Evolutionary conservation across 306 rosid species (phyloP).

Genomic region (Rosa persica): DNA sequence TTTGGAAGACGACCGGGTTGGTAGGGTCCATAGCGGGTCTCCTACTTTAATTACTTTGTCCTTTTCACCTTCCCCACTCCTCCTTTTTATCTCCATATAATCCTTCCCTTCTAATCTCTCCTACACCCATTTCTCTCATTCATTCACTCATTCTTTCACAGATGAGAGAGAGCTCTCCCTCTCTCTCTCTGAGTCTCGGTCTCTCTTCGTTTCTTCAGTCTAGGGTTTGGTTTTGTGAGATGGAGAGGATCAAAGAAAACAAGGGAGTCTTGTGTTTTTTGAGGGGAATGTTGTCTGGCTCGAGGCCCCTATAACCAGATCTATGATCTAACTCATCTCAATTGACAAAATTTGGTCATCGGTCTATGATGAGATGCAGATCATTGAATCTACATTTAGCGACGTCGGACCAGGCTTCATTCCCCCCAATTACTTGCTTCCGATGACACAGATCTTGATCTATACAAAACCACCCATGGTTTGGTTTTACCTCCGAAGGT

Average conservation of each 20-base stretch:
- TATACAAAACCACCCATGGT: neutral
- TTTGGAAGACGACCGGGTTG: slow-evolving; percentile 39
- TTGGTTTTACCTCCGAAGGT: slow-evolving; percentile 7
- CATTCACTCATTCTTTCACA: slow-evolving; percentile 17
- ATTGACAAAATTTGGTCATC: neutral
- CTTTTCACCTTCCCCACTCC: slow-evolving; percentile 26
- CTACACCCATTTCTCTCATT: slow-evolving; percentile 21
- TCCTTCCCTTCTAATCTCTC: slow-evolving; percentile 27
- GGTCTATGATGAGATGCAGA: slow-evolving; percentile 20
- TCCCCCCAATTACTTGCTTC: slow-evolving; percentile 62
- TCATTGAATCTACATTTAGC: slow-evolving; percentile 18
- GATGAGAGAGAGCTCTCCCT: slow-evolving; percentile 1
- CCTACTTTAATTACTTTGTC: slow-evolving; percentile 35
- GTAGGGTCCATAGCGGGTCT: slow-evolving; percentile 33
- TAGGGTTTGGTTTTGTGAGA: neutral
- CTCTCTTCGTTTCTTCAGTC: neutral
- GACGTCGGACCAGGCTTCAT: slow-evolving; percentile 77
- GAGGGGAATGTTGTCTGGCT: slow-evolving; percentile 76
- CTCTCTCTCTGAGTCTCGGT: neutral
- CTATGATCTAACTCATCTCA: slow-evolving; percentile 23
- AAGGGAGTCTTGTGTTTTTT: slow-evolving; percentile 31
- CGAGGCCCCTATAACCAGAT: slow-evolving; percentile 45
- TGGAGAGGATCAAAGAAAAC: neutral
- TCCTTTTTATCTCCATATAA: slow-evolving; percentile 35
- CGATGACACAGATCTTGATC: neutral